Conservation (phyloP, 75 land plant species). For the Gnetum montanum region DNA sequence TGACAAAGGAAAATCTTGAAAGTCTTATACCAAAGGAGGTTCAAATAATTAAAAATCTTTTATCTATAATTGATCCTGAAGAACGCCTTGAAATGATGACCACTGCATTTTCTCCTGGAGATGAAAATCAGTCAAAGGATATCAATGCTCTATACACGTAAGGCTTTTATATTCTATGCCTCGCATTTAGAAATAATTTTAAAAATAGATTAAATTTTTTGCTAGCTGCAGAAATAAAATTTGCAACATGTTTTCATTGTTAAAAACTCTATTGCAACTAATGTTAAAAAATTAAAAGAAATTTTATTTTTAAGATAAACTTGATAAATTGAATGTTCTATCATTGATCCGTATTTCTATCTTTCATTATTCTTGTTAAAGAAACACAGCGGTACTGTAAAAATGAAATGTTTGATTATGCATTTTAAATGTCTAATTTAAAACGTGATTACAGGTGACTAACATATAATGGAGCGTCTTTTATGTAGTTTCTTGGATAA, state of each 20-base stretch:
- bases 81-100: conserved; percentile 41
- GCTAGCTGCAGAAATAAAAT: background rate
- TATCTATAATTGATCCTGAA: conserved; percentile 72
- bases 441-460: too few relatives aligned
- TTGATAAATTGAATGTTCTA: too few relatives aligned
- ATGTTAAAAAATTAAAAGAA: background rate
- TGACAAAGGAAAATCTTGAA: conserved; percentile 64
- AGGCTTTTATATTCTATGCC: too few relatives aligned
- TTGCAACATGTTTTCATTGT: background rate
- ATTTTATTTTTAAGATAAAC: background rate
- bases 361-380: too few relatives aligned
- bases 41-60: conserved; percentile 70
- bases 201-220: background rate
- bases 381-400: too few relatives aligned
- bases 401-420: too few relatives aligned
- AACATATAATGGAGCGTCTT: too few relatives aligned
- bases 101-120: conserved; percentile 92
- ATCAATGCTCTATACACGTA: conserved; percentile 72
- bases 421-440: too few relatives aligned
- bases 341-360: too few relatives aligned
- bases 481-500: too few relatives aligned
- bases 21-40: conserved; percentile 83
- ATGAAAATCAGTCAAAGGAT: conserved; percentile 69
- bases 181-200: too few relatives aligned
- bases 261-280: background rate